These are phyloP conservation scores for Flaveria ramosissima DNA, from an alignment of 129 eudicot species.

Conservation along the genomic window DNA sequence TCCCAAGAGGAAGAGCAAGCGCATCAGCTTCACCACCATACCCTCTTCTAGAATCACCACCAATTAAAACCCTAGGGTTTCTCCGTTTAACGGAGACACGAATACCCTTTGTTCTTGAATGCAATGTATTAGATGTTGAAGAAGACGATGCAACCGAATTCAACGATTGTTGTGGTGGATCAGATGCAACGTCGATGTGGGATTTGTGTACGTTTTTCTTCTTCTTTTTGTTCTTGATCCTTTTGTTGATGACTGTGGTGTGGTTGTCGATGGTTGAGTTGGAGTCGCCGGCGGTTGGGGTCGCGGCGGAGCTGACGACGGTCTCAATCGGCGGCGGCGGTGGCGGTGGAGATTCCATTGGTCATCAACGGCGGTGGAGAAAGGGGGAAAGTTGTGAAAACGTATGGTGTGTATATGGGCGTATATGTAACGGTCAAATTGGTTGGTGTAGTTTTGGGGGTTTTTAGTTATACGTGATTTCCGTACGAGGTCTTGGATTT, in stretches of 20 bases:
- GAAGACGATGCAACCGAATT: slow-evolving; percentile 21
- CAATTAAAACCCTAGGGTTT: slow-evolving; percentile 32
- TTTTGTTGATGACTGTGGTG: slow-evolving; percentile 24
- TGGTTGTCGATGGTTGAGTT: slow-evolving; percentile 5
- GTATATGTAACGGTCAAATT: no score
- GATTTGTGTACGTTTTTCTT: slow-evolving; percentile 11
- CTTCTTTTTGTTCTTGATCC: slow-evolving; percentile 33
- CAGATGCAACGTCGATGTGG: slow-evolving; percentile 17
- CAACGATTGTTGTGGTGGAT: slow-evolving; percentile 26
- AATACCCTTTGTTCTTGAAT: slow-evolving; percentile 22
- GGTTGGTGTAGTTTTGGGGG: no score
- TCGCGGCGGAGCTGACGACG: slow-evolving; percentile 10
- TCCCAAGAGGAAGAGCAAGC: slow-evolving; percentile 82
- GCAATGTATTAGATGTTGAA: slow-evolving; percentile 10
- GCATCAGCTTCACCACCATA: slow-evolving; percentile 52
- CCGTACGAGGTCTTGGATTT: no score
- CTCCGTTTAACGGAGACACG: slow-evolving; percentile 19
- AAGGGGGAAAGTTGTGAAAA: slow-evolving; percentile 18
- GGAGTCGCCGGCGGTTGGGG: slow-evolving; percentile 16
- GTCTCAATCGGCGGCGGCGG: slow-evolving; percentile 19
- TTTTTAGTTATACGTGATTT: no score
- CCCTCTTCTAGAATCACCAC: slow-evolving; percentile 23
- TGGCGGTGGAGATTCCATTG: slow-evolving; percentile 29
- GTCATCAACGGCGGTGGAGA: slow-evolving; percentile 18
- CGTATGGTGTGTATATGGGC: no score